Base-by-base conservation (phyloP, 1,284 basidiomycete species). In the Mrakiaceae sp. region DNA sequence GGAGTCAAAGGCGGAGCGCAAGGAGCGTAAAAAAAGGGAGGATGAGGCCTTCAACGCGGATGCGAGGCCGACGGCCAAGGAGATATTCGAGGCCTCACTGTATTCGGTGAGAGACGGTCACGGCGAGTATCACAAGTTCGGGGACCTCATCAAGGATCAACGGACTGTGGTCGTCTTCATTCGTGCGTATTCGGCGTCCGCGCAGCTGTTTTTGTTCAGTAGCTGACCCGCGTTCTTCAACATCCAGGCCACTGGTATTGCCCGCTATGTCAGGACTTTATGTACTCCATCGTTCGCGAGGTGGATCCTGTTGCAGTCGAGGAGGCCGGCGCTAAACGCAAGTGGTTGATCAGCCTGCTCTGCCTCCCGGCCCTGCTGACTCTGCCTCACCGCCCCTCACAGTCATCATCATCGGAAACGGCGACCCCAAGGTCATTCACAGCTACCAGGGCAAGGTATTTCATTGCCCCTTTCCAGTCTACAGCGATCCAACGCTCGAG, bases 341-440 rank as follows among this genome's bases (percentile, higher is more conserved):
- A 16, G 73, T 75, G 10, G 61, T 75, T 49, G 43, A 53, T 16
- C 3, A 6, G 12, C 40, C 54, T 7, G 16, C 4, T 42, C 40
- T 4, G 55, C 12, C 5, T 5, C 9, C 10, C 14, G 14, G 0
- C 11, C 53, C 43, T 42, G 39, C 43, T 27, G n/a, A 52, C 50
- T 14, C 51, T 58, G 27, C 2, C 27, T 46, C 7, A 10, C 3
- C 16, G 51, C 8, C 8, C 5, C 40, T n/a, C 16, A 3, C 27
- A 64, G 63, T 90, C 62, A 79, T 91, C 60, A 79, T 94, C 69
- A 83, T 95, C 71, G 84, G 88, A 48, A 87, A 90, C 72, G 91
- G 89, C 1, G 81, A 86, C 2, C 82, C 81, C 64, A 81, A 78
- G 80, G 69, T 83, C 85, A 58, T 91, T 88, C 71, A 80, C 80